These are phyloP conservation scores for Linnemannia exigua DNA, from an alignment of 192 early-diverging fungal species.

Conservation along the genomic window DNA sequence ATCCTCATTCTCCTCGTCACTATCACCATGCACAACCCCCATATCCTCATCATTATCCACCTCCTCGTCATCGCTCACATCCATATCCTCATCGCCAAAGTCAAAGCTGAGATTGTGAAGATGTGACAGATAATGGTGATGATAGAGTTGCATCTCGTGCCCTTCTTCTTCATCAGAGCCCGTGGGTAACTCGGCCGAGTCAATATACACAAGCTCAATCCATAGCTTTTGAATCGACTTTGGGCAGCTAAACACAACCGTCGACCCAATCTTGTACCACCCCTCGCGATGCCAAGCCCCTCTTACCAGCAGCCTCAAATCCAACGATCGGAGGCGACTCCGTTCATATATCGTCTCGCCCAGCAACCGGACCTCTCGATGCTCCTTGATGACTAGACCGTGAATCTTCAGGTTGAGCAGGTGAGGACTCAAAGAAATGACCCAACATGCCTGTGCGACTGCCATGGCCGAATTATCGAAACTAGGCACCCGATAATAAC, in stretches of 20 bases:
- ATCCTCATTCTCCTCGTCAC: neutral
- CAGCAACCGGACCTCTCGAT: neutral
- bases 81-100: neutral
- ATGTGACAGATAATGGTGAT: neutral
- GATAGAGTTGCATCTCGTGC: neutral
- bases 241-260: neutral
- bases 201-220: neutral
- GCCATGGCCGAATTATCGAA: neutral
- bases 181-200: neutral
- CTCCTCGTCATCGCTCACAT: neutral
- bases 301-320: neutral
- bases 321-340: neutral
- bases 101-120: too few relatives aligned
- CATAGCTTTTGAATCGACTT: neutral
- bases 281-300: neutral
- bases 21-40: neutral
- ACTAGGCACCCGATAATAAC: neutral
- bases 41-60: neutral
- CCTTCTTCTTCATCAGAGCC: neutral
- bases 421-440: neutral
- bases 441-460: neutral
- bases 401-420: neutral
- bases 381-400: neutral
- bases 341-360: neutral
- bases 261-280: neutral